Evolutionary conservation across 2,329 filamentous ascomycete species (phyloP), one percentile per base, ranked within the genome.

Genomic region (Byssoonygena ceratinophila): DNA sequence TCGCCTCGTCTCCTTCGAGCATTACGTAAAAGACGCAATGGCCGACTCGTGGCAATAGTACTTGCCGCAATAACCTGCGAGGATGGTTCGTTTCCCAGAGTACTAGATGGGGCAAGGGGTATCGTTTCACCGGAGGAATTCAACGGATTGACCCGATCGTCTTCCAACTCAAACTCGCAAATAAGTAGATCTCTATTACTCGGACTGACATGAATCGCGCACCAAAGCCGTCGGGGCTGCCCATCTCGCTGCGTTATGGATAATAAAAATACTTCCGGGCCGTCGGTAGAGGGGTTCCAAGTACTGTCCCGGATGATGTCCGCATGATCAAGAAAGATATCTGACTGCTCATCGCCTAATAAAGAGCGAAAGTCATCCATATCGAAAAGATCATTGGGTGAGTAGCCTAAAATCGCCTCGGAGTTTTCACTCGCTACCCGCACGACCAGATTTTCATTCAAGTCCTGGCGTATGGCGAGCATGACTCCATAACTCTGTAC

Each of bases 391-490:
- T 41, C 34, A 43, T 29, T 31, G 1, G 47, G 47, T 11, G 47
- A 50, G 29, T 50, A 50, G 3, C 47, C 47, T 18, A 50, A 7
- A n/a, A 50, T 50, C 36, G 9, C 12, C 37, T 50, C 25, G 23
- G 34, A 50, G 16, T 50, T 50, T 50, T 50, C 47, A 22, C 47
- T 50, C 20, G 47, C 47, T 6, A 50, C 22, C n/a, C 47, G 34
- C 4, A 50, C 47, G 12, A 41, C 18, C 14, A 50, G 47, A 8
- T 32, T 40, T n/a, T 22, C 47, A 31, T 40, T 22, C 14, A 23
- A 20, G 29, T 50, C 47, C 20, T 50, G 22, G 2, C 27, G 47
- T 12, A 50, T 22, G 1, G 25, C 36, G 7, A 50, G 37, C 18
- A 50, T 29, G 16, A 14, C 47, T 2, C 47, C 47, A 23, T 41